Evolutionary conservation across 2,329 filamentous ascomycete genomes (phyloP).

Genomic region (Penicillium oxalicum): DNA sequence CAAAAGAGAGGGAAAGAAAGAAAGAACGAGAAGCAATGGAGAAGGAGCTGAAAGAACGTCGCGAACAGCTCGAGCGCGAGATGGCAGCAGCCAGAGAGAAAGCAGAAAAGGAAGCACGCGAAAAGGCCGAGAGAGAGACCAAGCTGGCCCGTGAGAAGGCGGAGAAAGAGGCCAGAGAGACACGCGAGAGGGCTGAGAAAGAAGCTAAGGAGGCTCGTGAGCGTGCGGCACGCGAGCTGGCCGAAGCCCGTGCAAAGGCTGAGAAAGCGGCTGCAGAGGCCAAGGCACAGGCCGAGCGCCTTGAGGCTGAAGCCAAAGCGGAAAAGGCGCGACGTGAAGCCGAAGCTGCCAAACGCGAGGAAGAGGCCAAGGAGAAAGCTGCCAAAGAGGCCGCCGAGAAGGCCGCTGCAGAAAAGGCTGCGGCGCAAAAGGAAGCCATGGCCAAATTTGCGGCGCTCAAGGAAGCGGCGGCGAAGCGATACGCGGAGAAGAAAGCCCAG

Average conservation of each 20-base stretch:
- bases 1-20: constrained; percentile 34
- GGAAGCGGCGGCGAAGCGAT: constrained; percentile 35
- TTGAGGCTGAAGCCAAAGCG: constrained; percentile 31
- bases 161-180: constrained; percentile 20
- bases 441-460: constrained; percentile 36
- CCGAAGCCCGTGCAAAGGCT: constrained; percentile 13
- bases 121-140: constrained; percentile 13
- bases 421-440: constrained; percentile 35
- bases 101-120: constrained; percentile 30
- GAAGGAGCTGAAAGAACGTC: constrained; percentile 34
- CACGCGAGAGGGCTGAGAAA: constrained; percentile 1
- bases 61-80: constrained; percentile 36
- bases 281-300: constrained; percentile 26
- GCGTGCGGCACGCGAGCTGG: constrained; percentile 13
- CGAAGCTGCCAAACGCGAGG: constrained; percentile 26
- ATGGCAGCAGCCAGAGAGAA: constrained; percentile 30
- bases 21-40: constrained; percentile 39
- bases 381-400: constrained; percentile 56
- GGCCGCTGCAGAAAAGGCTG: constrained; percentile 48
- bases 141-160: constrained; percentile 13
- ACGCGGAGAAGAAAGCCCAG: constrained; percentile 34
- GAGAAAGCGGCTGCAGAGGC: constrained; percentile 22
- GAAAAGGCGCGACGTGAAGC: constrained; percentile 21
- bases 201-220: constrained; percentile 8
- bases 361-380: constrained; percentile 31